Percentiles rank a stretch among this genome's conserved stretches.
Evolutionary conservation across 768 basidiomycete species (phyloP).

Genomic region (Mycena belliarum): DNA sequence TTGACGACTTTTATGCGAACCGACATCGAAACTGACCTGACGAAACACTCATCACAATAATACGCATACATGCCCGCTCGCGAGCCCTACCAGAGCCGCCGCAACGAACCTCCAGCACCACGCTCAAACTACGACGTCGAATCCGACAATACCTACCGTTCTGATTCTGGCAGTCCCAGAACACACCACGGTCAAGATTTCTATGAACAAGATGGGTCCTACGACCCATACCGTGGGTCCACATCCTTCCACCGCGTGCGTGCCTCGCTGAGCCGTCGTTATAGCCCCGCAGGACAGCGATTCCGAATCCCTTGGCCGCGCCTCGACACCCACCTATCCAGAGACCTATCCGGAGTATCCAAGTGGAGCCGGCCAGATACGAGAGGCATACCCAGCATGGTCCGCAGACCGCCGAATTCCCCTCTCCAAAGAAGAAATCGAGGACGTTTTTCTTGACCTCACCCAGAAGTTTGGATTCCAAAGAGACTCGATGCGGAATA

Average conservation of each 20-base stretch:
- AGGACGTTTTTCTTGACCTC: conserved; percentile 96
- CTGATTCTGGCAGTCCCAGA: conserved; percentile 19
- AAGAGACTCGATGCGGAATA: conserved; percentile 92
- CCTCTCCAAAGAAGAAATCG: conserved; percentile 98
- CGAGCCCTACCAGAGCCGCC: conserved; percentile 16
- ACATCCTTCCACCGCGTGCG: background rate
- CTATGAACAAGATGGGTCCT: conserved; percentile 52
- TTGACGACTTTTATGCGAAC: conserved; percentile 7
- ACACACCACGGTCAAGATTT: conserved; percentile 18
- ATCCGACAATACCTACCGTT: conserved; percentile 15
- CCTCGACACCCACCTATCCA: conserved; percentile 9
- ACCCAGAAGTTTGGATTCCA: conserved; percentile 99
- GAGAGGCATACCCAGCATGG: conserved; percentile 96
- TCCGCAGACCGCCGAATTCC: conserved; percentile 88
- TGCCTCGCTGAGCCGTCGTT: conserved; percentile 2
- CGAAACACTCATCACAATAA: conserved; percentile 9
- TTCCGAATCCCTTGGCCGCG: conserved; percentile 61
- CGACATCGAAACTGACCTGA: conserved; percentile 9
- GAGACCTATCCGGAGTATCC: conserved; percentile 21
- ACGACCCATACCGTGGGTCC: conserved; percentile 20
- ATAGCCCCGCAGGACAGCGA: conserved; percentile 82
- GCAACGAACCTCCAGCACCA: conserved; percentile 15
- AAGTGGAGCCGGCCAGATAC: conserved; percentile 36
- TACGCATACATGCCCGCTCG: conserved; percentile 13
- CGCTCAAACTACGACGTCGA: conserved; percentile 18